Evolutionary conservation across 2,329 filamentous ascomycete species (phyloP).

Genomic region (Fusarium agapanthi): DNA sequence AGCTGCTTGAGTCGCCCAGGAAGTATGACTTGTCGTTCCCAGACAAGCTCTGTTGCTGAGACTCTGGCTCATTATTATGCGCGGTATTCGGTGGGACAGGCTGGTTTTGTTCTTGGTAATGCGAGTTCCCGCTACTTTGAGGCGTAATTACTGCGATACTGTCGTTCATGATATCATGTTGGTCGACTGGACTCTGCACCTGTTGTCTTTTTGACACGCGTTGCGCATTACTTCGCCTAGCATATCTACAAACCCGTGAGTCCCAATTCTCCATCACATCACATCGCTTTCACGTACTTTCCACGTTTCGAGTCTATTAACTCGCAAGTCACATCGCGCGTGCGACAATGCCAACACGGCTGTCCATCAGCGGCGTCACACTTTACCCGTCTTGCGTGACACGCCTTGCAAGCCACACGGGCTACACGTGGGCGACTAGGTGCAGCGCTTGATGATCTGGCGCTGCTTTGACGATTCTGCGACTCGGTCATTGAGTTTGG

Average conservation of each 20-base stretch:
- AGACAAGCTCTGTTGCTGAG: not conserved
- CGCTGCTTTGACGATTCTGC: not conserved
- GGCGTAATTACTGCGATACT: not conserved
- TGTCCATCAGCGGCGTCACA: slow-evolving; percentile 29
- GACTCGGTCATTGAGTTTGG: not conserved
- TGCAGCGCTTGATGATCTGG: not conserved
- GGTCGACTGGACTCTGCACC: not conserved
- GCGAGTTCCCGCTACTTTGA: not conserved
- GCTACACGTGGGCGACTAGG: slow-evolving; percentile 2
- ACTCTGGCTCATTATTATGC: not conserved
- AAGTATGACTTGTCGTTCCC: slow-evolving; percentile 4
- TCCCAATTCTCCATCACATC: accelerated
- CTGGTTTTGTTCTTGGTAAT: accelerated
- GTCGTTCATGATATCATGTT: not conserved
- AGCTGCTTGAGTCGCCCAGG: slow-evolving; percentile 23
- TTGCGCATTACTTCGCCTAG: not conserved
- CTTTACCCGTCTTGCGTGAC: slow-evolving; percentile 29
- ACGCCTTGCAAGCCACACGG: slow-evolving; percentile 34
- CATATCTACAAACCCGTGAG: not conserved
- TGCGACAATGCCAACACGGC: slow-evolving; percentile 36
- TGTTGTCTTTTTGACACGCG: slow-evolving; percentile 3
- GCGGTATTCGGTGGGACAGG: accelerated
- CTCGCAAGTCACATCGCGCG: slow-evolving; percentile 16
- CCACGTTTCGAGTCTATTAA: slow-evolving; percentile 31
- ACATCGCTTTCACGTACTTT: not conserved